Conservation (phyloP, 2,329 filamentous ascomycete genomes). For the Beauveria scarabaeidicola region DNA sequence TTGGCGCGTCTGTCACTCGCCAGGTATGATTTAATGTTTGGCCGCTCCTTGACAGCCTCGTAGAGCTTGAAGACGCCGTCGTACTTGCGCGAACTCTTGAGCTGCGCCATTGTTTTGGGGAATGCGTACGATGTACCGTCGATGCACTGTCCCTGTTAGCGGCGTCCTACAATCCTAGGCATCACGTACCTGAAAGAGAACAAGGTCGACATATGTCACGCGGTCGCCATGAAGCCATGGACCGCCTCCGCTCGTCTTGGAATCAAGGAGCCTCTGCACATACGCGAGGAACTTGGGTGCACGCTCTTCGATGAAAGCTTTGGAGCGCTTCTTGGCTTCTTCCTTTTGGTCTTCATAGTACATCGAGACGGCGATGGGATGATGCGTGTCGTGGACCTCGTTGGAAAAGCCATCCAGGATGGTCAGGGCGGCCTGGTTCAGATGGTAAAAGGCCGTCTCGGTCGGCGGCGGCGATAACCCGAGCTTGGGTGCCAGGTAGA, state of each 20-base stretch:
- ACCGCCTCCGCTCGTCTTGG: slow-evolving; percentile 45
- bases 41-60: slow-evolving; percentile 51
- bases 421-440: slow-evolving; percentile 59
- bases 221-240: slow-evolving; percentile 58
- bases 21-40: slow-evolving; percentile 60
- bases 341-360: slow-evolving; percentile 72
- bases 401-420: slow-evolving; percentile 62
- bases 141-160: slow-evolving; percentile 31
- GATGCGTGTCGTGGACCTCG: slow-evolving; percentile 68
- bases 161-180: too few species aligned
- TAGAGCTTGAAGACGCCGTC: slow-evolving; percentile 55
- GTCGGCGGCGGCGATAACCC: slow-evolving; percentile 41
- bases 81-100: slow-evolving; percentile 49
- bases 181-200: slow-evolving; percentile 56
- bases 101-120: slow-evolving; percentile 52
- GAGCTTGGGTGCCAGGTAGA: slow-evolving; percentile 57
- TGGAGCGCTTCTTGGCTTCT: slow-evolving; percentile 50
- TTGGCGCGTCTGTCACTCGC: slow-evolving; percentile 52
- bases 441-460: slow-evolving; percentile 42
- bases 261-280: slow-evolving; percentile 56
- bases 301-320: slow-evolving; percentile 50
- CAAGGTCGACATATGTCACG: slow-evolving; percentile 65
- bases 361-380: slow-evolving; percentile 50
- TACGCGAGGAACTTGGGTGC: slow-evolving; percentile 66
- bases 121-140: slow-evolving; percentile 59